phyloP scores from a whole-genome alignment of 2,329 filamentous ascomycete genomes.

The Cladosporium cucumerinum region DNA sequence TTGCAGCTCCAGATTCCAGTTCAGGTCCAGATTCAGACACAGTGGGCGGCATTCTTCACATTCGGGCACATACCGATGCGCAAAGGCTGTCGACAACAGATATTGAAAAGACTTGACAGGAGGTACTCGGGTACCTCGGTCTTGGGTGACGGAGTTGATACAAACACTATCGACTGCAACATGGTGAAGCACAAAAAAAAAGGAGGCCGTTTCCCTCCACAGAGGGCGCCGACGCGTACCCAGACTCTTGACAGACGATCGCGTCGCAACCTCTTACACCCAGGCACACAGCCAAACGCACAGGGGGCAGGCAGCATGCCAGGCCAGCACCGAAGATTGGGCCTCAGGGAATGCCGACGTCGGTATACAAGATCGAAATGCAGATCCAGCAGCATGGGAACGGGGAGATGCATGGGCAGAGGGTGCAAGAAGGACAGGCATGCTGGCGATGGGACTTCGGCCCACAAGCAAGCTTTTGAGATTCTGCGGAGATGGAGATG shows the following conservation, averaged over 20 bases:
- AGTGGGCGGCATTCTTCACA: not conserved
- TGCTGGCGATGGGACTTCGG: not conserved
- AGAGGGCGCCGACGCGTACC: not conserved
- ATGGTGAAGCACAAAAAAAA: not conserved
- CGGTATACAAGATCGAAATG: not conserved
- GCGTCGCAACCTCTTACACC: not conserved
- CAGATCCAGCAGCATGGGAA: not conserved
- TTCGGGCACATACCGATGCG: not conserved
- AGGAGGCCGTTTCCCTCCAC: not conserved
- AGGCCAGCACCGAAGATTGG: not conserved
- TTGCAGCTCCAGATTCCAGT: not conserved
- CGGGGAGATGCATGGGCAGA: not conserved
- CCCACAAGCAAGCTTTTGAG: not conserved
- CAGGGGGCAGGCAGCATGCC: not conserved
- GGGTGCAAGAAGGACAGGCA: not conserved
- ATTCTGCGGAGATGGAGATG: not conserved
- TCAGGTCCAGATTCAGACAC: not conserved
- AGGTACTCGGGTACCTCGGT: constrained; percentile 14
- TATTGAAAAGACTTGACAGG: not conserved
- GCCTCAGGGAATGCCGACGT: not conserved
- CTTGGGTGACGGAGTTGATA: not conserved
- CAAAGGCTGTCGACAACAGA: not conserved
- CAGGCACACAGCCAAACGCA: not conserved
- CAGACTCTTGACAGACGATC: not conserved
- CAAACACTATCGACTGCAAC: not conserved